These are phyloP conservation scores for Penicillium waksmanii DNA, from an alignment of 495 filamentous ascomycete species.

Conservation along the genomic window DNA sequence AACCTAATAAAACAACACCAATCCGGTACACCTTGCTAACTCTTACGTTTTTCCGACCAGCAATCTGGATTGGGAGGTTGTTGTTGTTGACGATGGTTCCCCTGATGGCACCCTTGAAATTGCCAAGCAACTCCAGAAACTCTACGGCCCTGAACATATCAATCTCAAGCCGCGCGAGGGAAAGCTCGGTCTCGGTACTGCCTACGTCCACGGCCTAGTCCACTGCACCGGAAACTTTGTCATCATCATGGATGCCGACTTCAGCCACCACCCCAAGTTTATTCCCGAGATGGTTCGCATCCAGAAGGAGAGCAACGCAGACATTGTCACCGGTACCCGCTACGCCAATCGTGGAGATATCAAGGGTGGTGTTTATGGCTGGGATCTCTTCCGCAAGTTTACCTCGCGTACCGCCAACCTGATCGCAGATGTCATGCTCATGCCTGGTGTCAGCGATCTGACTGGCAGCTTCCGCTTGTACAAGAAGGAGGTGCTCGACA, in stretches of 20 bases:
- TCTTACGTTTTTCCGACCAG: conserved; percentile 42
- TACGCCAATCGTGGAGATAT: conserved; percentile 68
- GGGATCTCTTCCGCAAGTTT: conserved; percentile 96
- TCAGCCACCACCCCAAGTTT: conserved; percentile 98
- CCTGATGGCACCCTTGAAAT: conserved; percentile 93
- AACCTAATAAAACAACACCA: neutral
- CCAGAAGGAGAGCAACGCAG: conserved; percentile 72
- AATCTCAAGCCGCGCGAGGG: conserved; percentile 83
- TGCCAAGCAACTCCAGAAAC: conserved; percentile 84
- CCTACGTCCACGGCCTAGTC: conserved; percentile 92
- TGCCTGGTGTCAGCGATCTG: conserved; percentile 94
- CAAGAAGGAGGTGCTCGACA: conserved; percentile 85
- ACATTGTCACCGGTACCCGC: conserved; percentile 95
- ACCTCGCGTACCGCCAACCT: conserved; percentile 89
- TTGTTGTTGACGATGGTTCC: conserved; percentile 97
- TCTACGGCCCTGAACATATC: conserved; percentile 75
- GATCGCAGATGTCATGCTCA: conserved; percentile 90
- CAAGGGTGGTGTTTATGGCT: conserved; percentile 91
- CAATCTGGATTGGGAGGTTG: conserved; percentile 94
- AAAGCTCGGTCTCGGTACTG: conserved; percentile 95
- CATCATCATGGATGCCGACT: conserved; percentile 99
- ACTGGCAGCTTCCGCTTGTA: conserved; percentile 95
- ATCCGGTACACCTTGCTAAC: neutral
- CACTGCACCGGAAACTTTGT: conserved; percentile 89
- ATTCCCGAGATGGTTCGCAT: conserved; percentile 83